phyloP scores from a whole-genome alignment of 177 flowering plant species.

The Vitis hybrid region DNA sequence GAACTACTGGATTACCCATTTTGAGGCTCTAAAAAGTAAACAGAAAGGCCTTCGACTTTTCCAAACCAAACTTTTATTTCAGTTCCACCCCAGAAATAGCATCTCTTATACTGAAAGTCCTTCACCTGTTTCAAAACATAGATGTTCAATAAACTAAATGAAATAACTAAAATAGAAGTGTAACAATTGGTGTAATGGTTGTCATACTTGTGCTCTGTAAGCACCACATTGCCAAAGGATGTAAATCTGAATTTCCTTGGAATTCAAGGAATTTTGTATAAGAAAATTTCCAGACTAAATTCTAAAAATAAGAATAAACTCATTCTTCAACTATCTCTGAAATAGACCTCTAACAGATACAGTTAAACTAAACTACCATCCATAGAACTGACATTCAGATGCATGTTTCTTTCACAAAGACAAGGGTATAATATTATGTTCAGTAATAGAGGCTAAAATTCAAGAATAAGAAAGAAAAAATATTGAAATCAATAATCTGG shows the following conservation, averaged over 20 bases:
- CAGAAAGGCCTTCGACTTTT: conserved; percentile 89
- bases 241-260: no score
- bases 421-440: neutral
- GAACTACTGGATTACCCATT: conserved; percentile 65
- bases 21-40: conserved; percentile 92
- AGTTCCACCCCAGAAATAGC: conserved; percentile 79
- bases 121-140: conserved; percentile 50
- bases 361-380: no score
- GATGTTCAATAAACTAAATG: neutral
- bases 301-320: no score
- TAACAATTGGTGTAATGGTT: neutral
- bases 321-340: no score
- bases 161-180: neutral
- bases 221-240: no score
- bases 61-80: conserved; percentile 95
- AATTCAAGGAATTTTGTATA: no score
- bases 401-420: neutral
- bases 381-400: neutral
- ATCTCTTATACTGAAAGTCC: conserved; percentile 57
- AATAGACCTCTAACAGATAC: no score
- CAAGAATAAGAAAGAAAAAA: neutral
- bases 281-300: no score
- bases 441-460: no score
- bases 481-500: neutral
- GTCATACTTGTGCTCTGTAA: no score